Conservation (phyloP, 495 filamentous ascomycete species). For the Letharia lupina region DNA sequence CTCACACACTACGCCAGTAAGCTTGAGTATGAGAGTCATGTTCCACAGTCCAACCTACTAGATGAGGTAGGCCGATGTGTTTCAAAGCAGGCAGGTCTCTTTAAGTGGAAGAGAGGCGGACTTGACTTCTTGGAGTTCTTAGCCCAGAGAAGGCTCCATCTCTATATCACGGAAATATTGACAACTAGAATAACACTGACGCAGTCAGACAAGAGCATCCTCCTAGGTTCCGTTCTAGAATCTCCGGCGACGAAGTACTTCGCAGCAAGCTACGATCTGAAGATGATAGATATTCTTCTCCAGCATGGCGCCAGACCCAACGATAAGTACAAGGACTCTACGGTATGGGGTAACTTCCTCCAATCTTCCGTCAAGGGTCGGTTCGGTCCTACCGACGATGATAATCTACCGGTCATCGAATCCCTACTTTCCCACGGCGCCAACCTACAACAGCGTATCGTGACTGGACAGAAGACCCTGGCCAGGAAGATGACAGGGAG, state of each 20-base stretch:
- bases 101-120: no score
- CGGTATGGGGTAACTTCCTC: not conserved
- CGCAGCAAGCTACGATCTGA: not conserved
- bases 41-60: not conserved
- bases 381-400: no score
- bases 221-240: not conserved
- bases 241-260: not conserved
- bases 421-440: no score
- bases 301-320: not conserved
- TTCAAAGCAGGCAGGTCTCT: not conserved
- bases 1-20: not conserved
- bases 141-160: not conserved
- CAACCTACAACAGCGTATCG: no score
- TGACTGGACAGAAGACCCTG: no score
- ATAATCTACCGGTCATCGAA: no score
- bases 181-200: not conserved
- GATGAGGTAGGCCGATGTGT: constrained; percentile 1
- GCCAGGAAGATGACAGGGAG: no score
- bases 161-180: not conserved
- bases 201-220: not conserved
- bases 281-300: not conserved
- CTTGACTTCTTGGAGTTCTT: not conserved
- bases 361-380: no score
- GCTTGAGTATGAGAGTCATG: not conserved
- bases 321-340: not conserved